Percentiles rank a stretch among this genome's conserved stretches.
These are phyloP conservation scores for Penicillium brevicompactum DNA, from an alignment of 2,329 filamentous ascomycete species.

Conservation along the genomic window DNA sequence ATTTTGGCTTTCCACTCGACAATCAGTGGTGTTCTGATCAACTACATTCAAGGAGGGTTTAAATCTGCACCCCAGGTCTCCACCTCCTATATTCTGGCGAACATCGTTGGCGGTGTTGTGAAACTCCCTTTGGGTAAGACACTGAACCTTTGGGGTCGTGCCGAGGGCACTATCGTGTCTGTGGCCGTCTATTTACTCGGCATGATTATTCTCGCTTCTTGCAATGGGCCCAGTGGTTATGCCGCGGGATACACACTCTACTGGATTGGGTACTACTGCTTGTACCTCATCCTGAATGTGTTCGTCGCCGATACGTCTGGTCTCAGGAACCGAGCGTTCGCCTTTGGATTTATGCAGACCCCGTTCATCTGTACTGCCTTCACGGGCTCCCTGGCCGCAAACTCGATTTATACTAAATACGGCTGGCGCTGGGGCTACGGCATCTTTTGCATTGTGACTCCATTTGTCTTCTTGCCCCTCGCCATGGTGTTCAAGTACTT, in stretches of 20 bases:
- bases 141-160: constrained; percentile 64
- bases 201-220: constrained; percentile 64
- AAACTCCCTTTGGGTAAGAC: constrained; percentile 66
- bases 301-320: constrained; percentile 66
- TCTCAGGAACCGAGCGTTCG: constrained; percentile 62
- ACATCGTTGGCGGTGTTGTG: constrained; percentile 58
- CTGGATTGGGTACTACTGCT: constrained; percentile 58
- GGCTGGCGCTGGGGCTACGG: constrained; percentile 67
- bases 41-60: constrained; percentile 57
- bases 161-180: constrained; percentile 59
- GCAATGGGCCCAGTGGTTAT: constrained; percentile 62
- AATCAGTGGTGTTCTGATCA: constrained; percentile 46
- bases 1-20: constrained; percentile 48
- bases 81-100: constrained; percentile 57
- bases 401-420: constrained; percentile 51
- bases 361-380: constrained; percentile 65
- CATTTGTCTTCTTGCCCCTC: constrained; percentile 58
- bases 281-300: constrained; percentile 59
- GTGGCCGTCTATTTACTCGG: constrained; percentile 50
- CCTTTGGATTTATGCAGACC: constrained; percentile 60
- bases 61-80: constrained; percentile 51
- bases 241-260: constrained; percentile 66
- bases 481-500: constrained; percentile 58
- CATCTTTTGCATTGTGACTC: constrained; percentile 62
- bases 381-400: constrained; percentile 55